Percentiles rank a stretch among this genome's conserved stretches.
Conservation (phyloP, 2,329 filamentous ascomycete genomes). For the Colletotrichum sp. region DNA sequence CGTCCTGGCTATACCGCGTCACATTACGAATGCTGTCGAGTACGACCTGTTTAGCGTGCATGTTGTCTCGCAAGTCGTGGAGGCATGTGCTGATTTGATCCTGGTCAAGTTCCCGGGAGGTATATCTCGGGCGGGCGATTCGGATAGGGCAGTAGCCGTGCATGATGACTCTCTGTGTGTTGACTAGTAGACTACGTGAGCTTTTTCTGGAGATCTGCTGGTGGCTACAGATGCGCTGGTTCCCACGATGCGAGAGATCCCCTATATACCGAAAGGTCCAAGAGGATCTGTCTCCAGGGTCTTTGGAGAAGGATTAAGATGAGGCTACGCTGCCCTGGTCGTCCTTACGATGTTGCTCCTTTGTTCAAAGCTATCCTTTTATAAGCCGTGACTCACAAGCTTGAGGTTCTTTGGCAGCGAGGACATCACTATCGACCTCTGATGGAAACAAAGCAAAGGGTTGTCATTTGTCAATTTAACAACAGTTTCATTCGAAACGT, state of each 20-base stretch:
- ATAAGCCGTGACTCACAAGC: not conserved
- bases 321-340: not conserved
- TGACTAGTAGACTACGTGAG: not conserved
- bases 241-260: not conserved
- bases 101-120: not conserved
- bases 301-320: not conserved
- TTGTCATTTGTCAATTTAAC: not conserved
- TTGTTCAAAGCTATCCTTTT: not conserved
- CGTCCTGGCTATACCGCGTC: not conserved
- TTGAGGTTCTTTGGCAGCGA: not conserved
- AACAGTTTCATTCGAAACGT: not conserved
- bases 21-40: not conserved
- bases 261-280: not conserved
- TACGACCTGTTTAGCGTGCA: not conserved
- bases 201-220: not conserved
- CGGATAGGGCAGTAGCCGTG: not conserved
- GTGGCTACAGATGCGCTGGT: not conserved
- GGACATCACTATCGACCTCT: not conserved
- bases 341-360: not conserved
- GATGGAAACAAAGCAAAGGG: not conserved
- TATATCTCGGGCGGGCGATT: not conserved
- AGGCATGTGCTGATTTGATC: not conserved
- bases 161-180: not conserved
- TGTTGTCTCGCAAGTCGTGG: not conserved
- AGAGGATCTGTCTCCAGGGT: not conserved